Percentiles rank a stretch among this genome's conserved stretches.
Evolutionary conservation across 108 stramenopile genomes (phyloP).

Genomic region (Craspedostauros australis): DNA sequence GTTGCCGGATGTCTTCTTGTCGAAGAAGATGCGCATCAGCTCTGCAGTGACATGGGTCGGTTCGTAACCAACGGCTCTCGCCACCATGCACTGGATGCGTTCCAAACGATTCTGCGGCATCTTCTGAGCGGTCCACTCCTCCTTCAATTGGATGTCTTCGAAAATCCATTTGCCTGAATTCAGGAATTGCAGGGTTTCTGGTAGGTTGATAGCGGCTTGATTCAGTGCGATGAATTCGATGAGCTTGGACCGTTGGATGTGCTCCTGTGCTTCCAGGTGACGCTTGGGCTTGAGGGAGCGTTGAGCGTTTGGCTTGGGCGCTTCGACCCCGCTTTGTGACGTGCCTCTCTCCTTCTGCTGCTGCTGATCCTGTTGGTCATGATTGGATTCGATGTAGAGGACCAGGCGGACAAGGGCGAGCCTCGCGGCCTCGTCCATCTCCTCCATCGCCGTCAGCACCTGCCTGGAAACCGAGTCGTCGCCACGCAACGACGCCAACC

Average conservation of each 20-base stretch:
- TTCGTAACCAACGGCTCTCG: constrained; percentile 52
- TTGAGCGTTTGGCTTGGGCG: neutral
- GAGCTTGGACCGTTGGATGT: constrained; percentile 19
- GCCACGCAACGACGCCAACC: constrained; percentile 6
- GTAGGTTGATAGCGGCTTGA: constrained; percentile 35
- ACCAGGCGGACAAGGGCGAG: constrained; percentile 20
- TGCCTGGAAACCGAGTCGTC: constrained; percentile 1
- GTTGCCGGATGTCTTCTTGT: neutral
- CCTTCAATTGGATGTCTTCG: neutral
- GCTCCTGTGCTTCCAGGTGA: constrained; percentile 7
- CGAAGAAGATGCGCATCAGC: constrained; percentile 35
- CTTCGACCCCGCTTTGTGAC: neutral
- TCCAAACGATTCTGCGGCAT: constrained; percentile 36
- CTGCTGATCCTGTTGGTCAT: too few species aligned
- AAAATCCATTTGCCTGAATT: constrained; percentile 20
- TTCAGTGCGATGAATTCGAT: constrained; percentile 58
- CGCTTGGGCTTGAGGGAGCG: neutral
- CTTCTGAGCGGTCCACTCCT: constrained; percentile 3
- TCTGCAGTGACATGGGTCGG: constrained; percentile 38
- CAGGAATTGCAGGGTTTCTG: constrained; percentile 27
- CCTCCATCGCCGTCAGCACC: constrained; percentile 14
- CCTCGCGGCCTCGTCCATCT: constrained; percentile 35
- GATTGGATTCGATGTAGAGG: constrained; percentile 10
- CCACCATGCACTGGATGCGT: constrained; percentile 42
- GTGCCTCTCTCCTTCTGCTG: neutral